Conservation (phyloP, 352 stramenopile genomes). For the Globisporangium acanthophoron region DNA sequence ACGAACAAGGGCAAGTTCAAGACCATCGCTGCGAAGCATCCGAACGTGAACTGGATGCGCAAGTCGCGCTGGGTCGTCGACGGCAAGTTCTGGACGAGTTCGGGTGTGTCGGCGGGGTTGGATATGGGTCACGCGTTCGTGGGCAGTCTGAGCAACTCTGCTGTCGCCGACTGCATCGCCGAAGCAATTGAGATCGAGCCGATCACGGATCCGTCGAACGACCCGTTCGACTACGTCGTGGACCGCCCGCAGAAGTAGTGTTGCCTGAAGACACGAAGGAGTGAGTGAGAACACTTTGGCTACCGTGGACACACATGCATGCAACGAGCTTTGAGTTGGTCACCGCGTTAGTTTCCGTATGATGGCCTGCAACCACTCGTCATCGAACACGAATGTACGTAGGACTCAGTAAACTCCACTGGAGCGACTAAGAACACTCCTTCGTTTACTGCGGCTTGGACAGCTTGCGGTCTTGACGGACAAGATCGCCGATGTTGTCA, state of each 20-base stretch:
- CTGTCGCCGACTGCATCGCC: background rate
- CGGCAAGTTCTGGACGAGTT: constrained; percentile 19
- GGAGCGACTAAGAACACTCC: background rate
- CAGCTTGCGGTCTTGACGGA: constrained; percentile 39
- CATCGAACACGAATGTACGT: too few species aligned
- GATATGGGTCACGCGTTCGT: constrained; percentile 20
- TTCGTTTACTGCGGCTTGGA: background rate
- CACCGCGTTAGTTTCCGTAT: too few species aligned
- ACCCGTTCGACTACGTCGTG: constrained; percentile 1
- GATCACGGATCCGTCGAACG: constrained; percentile 5
- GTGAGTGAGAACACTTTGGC: too few species aligned
- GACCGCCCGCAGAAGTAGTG: too few species aligned
- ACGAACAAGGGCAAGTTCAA: too few species aligned
- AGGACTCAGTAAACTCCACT: background rate
- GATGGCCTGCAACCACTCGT: too few species aligned
- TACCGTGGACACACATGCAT: too few species aligned
- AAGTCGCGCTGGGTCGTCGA: constrained; percentile 20
- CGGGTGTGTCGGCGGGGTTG: constrained; percentile 19
- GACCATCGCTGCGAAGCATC: background rate
- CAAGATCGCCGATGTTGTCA: constrained; percentile 79
- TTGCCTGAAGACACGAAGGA: too few species aligned
- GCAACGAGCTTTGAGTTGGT: too few species aligned
- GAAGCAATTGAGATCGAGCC: constrained; percentile 8
- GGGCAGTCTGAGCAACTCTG: background rate
- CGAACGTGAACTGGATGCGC: constrained; percentile 11